These are phyloP conservation scores for Creolimax fragrantissima DNA, from an alignment of 78 protist species.

Conservation along the genomic window DNA sequence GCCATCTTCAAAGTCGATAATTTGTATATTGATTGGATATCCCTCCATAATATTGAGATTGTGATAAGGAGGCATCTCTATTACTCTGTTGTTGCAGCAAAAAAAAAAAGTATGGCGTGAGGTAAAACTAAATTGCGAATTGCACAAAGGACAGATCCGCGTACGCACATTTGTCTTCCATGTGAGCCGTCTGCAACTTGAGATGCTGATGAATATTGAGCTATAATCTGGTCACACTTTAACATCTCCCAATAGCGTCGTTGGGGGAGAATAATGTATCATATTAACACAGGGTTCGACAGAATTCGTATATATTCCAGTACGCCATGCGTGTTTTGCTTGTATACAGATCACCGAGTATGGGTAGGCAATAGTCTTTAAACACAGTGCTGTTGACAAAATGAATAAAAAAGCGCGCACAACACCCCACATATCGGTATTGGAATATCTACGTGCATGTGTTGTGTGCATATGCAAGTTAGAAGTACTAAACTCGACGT, in stretches of 20 bases:
- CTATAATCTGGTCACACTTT: not conserved
- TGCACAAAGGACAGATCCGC: not conserved
- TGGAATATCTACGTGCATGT: not conserved
- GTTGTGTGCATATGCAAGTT: not conserved
- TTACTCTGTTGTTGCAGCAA: not conserved
- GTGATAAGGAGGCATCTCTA: constrained; percentile 24
- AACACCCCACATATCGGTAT: not conserved
- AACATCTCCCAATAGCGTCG: no score
- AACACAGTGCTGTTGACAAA: not conserved
- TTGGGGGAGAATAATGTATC: no score
- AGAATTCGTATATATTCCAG: not conserved
- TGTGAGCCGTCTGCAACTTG: not conserved
- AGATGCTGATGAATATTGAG: not conserved
- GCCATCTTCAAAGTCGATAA: constrained; percentile 14
- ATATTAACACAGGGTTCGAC: no score
- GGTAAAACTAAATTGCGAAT: not conserved
- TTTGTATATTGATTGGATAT: not conserved
- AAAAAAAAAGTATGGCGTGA: not conserved
- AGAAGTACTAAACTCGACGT: not conserved
- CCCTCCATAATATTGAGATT: not conserved
- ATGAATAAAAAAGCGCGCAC: not conserved
- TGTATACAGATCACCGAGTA: no score
- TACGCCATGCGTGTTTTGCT: not conserved
- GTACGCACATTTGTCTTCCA: not conserved
- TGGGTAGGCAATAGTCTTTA: not conserved